phyloP scores from a whole-genome alignment of 495 filamentous ascomycete species.

The Trichoderma virens region DNA sequence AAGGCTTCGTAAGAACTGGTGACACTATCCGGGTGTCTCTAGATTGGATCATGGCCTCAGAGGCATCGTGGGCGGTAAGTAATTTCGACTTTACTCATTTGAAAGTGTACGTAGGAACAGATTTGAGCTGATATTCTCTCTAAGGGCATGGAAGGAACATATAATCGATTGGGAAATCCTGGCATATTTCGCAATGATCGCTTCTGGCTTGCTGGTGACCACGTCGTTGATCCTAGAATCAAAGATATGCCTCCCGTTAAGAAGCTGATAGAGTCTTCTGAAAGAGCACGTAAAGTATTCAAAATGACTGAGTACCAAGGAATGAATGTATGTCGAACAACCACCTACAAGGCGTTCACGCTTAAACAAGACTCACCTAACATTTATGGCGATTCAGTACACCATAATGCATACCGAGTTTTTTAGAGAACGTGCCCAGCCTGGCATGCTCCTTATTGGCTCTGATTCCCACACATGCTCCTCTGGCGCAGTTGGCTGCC shows the following conservation, averaged over 20 bases:
- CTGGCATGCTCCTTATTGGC: slow-evolving; percentile 38
- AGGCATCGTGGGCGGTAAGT: slow-evolving; percentile 33
- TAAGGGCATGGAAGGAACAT: slow-evolving; percentile 34
- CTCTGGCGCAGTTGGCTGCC: slow-evolving; percentile 30
- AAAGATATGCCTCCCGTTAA: slow-evolving; percentile 27
- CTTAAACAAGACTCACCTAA: neutral
- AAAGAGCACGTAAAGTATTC: slow-evolving; percentile 28
- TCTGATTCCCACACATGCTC: slow-evolving; percentile 44
- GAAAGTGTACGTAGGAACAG: neutral
- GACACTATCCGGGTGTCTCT: slow-evolving; percentile 32
- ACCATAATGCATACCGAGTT: slow-evolving; percentile 45
- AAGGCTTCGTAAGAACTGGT: slow-evolving; percentile 28
- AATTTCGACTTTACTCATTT: neutral
- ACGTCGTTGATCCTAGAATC: slow-evolving; percentile 37
- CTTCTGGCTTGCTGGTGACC: slow-evolving; percentile 41
- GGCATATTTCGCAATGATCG: slow-evolving; percentile 41
- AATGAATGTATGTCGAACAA: slow-evolving; percentile 27
- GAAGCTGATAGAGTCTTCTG: slow-evolving; percentile 27
- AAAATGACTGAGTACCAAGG: slow-evolving; percentile 42
- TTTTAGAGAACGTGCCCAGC: slow-evolving; percentile 34
- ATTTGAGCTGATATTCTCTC: neutral
- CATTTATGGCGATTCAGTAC: slow-evolving; percentile 18
- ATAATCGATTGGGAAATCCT: slow-evolving; percentile 26
- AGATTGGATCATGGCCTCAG: slow-evolving; percentile 37
- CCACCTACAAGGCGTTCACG: too few species aligned